Evolutionary conservation across 345 rosid genomes (phyloP).

Genomic region (Noccaea caerulescens): DNA sequence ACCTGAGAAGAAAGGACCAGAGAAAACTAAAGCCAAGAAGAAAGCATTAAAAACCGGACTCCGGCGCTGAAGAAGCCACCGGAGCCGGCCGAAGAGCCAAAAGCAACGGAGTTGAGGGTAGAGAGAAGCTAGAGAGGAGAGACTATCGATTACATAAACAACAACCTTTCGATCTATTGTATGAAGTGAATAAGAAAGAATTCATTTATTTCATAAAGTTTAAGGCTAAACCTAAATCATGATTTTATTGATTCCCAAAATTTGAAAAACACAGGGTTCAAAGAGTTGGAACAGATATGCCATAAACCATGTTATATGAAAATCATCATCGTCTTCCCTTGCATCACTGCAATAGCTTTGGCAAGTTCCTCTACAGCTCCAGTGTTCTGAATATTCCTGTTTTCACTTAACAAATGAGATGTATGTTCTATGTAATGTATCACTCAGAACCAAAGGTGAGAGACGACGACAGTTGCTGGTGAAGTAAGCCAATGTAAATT

Average conservation of each 20-base stretch:
- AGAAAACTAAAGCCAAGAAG: no score
- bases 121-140: no score
- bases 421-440: not conserved
- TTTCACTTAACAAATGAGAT: conserved; percentile 13
- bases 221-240: conserved; percentile 14
- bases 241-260: not conserved
- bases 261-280: not conserved
- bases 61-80: no score
- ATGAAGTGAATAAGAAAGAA: not conserved
- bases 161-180: not conserved
- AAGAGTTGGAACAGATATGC: not conserved
- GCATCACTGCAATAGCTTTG: not conserved
- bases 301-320: not conserved
- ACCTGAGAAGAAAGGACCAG: no score
- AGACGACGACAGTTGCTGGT: conserved; percentile 3
- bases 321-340: not conserved
- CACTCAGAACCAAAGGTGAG: not conserved
- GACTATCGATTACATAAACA: no score
- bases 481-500: not conserved
- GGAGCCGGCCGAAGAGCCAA: no score
- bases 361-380: not conserved
- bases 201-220: not conserved
- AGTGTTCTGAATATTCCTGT: conserved; percentile 7
- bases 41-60: no score
- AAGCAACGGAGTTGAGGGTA: no score